phyloP scores from a whole-genome alignment of 2,329 filamentous ascomycete species.

The Colletotrichum falcatum region DNA sequence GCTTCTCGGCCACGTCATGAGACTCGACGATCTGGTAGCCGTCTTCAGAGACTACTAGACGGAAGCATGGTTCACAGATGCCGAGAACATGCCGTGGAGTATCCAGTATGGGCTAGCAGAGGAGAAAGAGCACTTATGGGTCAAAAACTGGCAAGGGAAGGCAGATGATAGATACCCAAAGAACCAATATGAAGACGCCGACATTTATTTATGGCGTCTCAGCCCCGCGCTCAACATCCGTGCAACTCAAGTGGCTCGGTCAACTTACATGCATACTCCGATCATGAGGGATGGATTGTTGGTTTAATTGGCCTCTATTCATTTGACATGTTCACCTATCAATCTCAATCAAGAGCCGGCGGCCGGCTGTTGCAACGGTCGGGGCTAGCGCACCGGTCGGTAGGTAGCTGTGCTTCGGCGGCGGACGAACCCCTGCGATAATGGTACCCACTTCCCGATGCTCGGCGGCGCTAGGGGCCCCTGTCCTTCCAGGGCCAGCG shows the following conservation, averaged over 20 bases:
- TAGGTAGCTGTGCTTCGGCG: conserved; percentile 23
- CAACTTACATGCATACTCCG: too few species aligned
- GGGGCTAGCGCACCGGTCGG: conserved; percentile 19
- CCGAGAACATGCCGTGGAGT: not conserved
- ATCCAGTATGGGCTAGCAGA: not conserved
- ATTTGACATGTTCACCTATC: not conserved
- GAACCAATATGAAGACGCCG: conserved; percentile 20
- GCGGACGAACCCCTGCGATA: conserved; percentile 21
- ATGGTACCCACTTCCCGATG: conserved; percentile 37
- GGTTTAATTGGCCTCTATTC: not conserved
- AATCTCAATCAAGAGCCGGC: not conserved
- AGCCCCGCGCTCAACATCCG: not conserved
- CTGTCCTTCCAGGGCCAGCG: conserved; percentile 37
- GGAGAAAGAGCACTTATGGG: not conserved
- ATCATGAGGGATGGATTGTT: not conserved
- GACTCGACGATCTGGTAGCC: conserved; percentile 87
- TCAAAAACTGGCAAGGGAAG: conserved; percentile 5
- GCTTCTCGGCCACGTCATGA: conserved; percentile 81
- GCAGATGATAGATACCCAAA: conserved; percentile 37
- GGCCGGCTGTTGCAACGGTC: conserved; percentile 9
- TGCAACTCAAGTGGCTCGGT: not conserved
- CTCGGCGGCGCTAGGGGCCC: conserved; percentile 33
- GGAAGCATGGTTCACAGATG: not conserved
- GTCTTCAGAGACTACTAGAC: conserved; percentile 77
- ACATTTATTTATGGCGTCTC: not conserved